Evolutionary conservation across 129 eudicot genomes (phyloP).

Genomic region (Escallonia rubra): DNA sequence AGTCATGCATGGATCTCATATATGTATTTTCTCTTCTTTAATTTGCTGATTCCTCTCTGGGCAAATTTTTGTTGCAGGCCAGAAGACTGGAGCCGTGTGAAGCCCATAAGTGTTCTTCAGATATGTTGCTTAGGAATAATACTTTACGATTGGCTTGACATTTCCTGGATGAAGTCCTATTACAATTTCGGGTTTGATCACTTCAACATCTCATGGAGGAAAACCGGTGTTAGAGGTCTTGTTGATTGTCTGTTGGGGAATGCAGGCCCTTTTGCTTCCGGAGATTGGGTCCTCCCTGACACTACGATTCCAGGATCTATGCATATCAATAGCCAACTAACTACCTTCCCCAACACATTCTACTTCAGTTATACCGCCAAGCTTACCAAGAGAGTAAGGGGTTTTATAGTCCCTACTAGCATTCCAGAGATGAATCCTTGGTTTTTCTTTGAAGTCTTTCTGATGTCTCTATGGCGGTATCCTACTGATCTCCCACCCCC

Average conservation of each 20-base stretch:
- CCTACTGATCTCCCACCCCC: constrained; percentile 50
- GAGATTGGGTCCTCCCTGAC: constrained; percentile 59
- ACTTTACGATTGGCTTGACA: constrained; percentile 46
- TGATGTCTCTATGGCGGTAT: constrained; percentile 28
- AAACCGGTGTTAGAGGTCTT: constrained; percentile 40
- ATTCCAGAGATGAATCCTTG: background rate
- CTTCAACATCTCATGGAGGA: constrained; percentile 51
- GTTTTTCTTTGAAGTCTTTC: background rate
- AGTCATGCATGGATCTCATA: too few species aligned
- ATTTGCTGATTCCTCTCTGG: too few species aligned
- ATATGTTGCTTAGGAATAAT: constrained; percentile 38
- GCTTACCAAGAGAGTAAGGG: constrained; percentile 14
- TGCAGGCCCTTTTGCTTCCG: constrained; percentile 46
- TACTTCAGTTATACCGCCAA: constrained; percentile 8
- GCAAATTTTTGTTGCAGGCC: constrained; percentile 26
- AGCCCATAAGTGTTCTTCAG: constrained; percentile 37
- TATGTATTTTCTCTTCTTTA: too few species aligned
- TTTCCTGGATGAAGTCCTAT: constrained; percentile 39
- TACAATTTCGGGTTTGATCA: constrained; percentile 57
- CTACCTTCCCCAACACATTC: constrained; percentile 4
- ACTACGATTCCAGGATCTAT: constrained; percentile 16
- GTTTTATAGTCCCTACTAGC: constrained; percentile 8
- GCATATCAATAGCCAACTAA: background rate
- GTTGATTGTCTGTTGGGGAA: constrained; percentile 44
- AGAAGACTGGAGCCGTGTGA: constrained; percentile 35